These are phyloP conservation scores for Coniochaeta prunicola DNA, from an alignment of 2,329 filamentous ascomycete species.

Conservation along the genomic window DNA sequence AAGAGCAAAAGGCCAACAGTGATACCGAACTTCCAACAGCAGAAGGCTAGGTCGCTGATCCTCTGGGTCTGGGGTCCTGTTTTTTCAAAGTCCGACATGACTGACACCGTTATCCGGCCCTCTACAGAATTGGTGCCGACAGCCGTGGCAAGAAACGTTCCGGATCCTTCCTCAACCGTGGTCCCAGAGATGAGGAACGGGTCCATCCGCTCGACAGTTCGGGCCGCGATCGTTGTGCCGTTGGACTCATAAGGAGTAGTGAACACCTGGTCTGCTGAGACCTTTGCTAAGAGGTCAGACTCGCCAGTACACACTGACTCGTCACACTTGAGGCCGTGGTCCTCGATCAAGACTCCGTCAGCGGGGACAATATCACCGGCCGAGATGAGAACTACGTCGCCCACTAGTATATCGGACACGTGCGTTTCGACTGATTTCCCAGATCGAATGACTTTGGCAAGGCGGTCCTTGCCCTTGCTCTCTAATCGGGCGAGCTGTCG, in stretches of 20 bases:
- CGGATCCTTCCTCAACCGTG: conserved; percentile 46
- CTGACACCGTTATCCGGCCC: conserved; percentile 48
- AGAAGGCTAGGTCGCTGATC: conserved; percentile 40
- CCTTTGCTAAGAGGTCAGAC: conserved; percentile 65
- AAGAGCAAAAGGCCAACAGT: too few relatives aligned
- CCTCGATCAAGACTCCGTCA: conserved; percentile 59
- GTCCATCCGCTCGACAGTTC: conserved; percentile 41
- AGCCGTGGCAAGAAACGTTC: conserved; percentile 46
- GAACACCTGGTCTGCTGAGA: conserved; percentile 50
- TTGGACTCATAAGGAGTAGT: conserved; percentile 44
- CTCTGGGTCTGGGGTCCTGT: conserved; percentile 49
- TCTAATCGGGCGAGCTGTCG: conserved; percentile 58
- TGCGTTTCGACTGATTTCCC: conserved; percentile 57
- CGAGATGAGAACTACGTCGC: conserved; percentile 62
- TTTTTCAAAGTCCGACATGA: conserved; percentile 42
- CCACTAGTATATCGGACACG: conserved; percentile 60
- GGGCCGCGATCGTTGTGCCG: conserved; percentile 24
- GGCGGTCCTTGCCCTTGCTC: conserved; percentile 53
- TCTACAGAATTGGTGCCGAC: conserved; percentile 48
- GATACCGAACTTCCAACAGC: too few relatives aligned
- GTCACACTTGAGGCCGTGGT: conserved; percentile 48
- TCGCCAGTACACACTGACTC: conserved; percentile 68
- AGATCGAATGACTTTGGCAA: conserved; percentile 60
- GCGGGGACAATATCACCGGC: conserved; percentile 65
- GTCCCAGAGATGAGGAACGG: conserved; percentile 57